Conservation (phyloP, 306 rosid genomes). For the Pachyrhizus erosus region DNA sequence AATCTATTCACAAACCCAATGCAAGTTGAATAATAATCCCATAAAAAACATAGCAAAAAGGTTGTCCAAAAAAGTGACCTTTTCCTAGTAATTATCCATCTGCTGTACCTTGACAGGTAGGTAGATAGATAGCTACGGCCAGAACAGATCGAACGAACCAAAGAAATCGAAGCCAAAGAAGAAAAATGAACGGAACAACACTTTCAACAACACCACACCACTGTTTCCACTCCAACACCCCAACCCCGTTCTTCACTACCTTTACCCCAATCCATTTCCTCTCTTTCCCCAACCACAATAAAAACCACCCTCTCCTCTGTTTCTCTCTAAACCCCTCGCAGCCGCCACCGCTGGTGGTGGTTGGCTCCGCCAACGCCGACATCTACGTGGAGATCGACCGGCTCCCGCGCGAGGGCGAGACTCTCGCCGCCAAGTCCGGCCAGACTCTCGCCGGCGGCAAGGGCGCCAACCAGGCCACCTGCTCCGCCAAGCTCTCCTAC, state of each 20-base stretch:
- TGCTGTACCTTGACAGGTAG: too few species aligned
- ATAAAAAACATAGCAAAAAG: too few species aligned
- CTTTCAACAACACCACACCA: slow-evolving; percentile 28
- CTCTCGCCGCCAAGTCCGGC: slow-evolving; percentile 68
- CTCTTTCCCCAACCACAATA: slow-evolving; percentile 48
- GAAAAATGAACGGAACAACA: slow-evolving; percentile 46
- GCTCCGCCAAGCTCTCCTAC: slow-evolving; percentile 73
- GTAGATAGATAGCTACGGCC: too few species aligned
- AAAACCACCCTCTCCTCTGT: slow-evolving; percentile 45
- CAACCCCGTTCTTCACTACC: not conserved
- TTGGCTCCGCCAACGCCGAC: slow-evolving; percentile 92
- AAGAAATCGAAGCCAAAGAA: not conserved
- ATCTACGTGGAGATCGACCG: slow-evolving; percentile 84
- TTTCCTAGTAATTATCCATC: too few species aligned
- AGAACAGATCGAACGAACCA: not conserved
- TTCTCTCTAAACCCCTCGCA: slow-evolving; percentile 50
- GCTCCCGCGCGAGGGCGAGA: slow-evolving; percentile 75
- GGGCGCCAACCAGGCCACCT: slow-evolving; percentile 87
- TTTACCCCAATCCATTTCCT: slow-evolving; percentile 47
- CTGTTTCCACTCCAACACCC: not conserved
- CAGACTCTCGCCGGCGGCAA: slow-evolving; percentile 89
- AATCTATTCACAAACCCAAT: too few species aligned
- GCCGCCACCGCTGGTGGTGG: slow-evolving; percentile 70
- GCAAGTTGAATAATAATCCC: too few species aligned
- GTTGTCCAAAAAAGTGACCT: too few species aligned